Evolutionary conservation across 1,284 basidiomycete species (phyloP), one percentile per base, ranked within the genome.

Genomic region (Malassezia dermatis): DNA sequence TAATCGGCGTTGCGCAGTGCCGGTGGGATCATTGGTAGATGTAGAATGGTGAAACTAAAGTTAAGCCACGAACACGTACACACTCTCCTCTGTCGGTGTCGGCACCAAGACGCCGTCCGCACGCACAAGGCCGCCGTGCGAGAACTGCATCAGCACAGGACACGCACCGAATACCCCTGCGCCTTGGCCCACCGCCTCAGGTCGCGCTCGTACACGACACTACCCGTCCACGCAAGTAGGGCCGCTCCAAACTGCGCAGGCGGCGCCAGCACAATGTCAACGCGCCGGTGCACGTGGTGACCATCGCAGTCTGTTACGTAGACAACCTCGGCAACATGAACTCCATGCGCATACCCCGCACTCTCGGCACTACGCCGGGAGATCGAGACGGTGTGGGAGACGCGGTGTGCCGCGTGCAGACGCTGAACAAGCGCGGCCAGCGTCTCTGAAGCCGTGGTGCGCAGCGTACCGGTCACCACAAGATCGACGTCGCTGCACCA

Each of bases 321-420:
- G 8, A 60, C 59, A 12, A 60, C 31, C 48, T 60, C 54, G 2
- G 58, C 58, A 4, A 60, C 59, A 37, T 56, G 31, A n/a, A 56
- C 50, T 8, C 24, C 4, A 12, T 34, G 31, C n/a, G 24, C 27
- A 30, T 53, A 4, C 4, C 4, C 19, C 11, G 37, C 37, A 6
- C 19, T 15, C 10, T 39, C 37, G 6, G 37, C 46, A n/a, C 51
- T 21, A 7, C 35, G 53, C 2, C 48, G 51, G 13, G 44, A 24
- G 17, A 55, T 10, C 2, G 43, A 44, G 6, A 56, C 32, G 8
- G 35, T 47, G n/a, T 50, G 48, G 10, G 45, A 26, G 3, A 49
- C 23, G 6, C 27, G 32, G 28, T 19, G 31, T 1, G 21, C 12
- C 2, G 31, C 23, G 5, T 17, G 48, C 41, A 45, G 35, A 11